phyloP scores from a whole-genome alignment of 1,284 basidiomycete genomes.

The Sanguinoderma infundibulare region DNA sequence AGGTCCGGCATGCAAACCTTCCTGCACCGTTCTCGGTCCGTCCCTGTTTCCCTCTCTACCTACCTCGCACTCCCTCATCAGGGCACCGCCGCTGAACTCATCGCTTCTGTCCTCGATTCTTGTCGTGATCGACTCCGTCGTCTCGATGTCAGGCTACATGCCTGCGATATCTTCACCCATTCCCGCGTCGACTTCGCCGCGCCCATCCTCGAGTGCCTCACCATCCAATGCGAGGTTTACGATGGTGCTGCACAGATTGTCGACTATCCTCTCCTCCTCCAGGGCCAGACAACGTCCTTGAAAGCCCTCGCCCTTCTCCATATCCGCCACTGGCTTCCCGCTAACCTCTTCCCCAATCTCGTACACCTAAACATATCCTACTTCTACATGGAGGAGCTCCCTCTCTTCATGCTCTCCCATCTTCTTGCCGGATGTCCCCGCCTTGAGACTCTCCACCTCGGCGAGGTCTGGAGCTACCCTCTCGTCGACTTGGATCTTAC shows the following conservation, averaged over 20 bases:
- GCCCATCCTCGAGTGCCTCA: slow-evolving; percentile 10
- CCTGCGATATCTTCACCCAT: slow-evolving; percentile 9
- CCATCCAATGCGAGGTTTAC: slow-evolving; percentile 13
- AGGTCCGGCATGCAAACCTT: slow-evolving; percentile 2
- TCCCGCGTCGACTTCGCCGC: slow-evolving; percentile 12
- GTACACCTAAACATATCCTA: slow-evolving; percentile 18
- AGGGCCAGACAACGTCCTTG: slow-evolving; percentile 7
- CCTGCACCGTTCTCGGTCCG: slow-evolving; percentile 12
- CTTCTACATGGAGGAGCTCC: slow-evolving; percentile 16
- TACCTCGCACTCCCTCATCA: slow-evolving; percentile 3
- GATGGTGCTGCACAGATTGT: not conserved
- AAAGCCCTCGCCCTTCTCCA: slow-evolving; percentile 12
- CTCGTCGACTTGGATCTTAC: slow-evolving; percentile 8
- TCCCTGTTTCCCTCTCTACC: slow-evolving; percentile 5
- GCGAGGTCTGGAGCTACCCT: slow-evolving; percentile 14
- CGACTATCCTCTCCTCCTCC: slow-evolving; percentile 7
- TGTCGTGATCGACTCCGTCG: slow-evolving; percentile 8
- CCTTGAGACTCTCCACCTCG: slow-evolving; percentile 8
- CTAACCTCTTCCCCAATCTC: slow-evolving; percentile 14
- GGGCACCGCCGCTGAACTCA: not conserved
- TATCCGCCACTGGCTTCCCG: slow-evolving; percentile 16
- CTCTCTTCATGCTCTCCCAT: slow-evolving; percentile 9
- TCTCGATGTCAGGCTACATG: slow-evolving; percentile 12
- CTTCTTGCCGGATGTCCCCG: slow-evolving; percentile 11
- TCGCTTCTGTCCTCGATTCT: not conserved